These are phyloP conservation scores for Edaphochlamys debaryana DNA, from an alignment of 139 green algal species.

Conservation along the genomic window DNA sequence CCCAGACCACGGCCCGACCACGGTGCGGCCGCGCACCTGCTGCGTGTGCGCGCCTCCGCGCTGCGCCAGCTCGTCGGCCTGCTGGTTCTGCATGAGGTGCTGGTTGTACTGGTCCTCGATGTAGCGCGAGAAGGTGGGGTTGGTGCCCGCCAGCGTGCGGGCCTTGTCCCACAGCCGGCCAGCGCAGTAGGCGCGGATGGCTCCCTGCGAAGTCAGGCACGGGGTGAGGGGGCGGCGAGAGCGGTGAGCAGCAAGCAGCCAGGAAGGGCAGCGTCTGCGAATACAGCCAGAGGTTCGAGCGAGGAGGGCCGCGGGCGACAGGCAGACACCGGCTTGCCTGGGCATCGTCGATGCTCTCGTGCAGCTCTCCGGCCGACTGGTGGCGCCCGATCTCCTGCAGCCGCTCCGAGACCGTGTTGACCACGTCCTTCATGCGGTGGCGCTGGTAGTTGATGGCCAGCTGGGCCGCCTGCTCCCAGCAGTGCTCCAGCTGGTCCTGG, in stretches of 20 bases:
- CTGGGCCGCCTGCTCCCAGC: constrained; percentile 69
- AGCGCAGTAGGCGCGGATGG: constrained; percentile 60
- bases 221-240: background rate
- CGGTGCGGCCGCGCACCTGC: constrained; percentile 1
- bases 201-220: constrained; percentile 55
- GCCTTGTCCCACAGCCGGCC: constrained; percentile 74
- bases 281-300: too few relatives aligned
- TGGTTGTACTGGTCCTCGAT: constrained; percentile 75
- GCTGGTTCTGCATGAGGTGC: constrained; percentile 62
- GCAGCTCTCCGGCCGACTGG: constrained; percentile 72
- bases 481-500: constrained; percentile 54
- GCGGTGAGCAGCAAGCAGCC: background rate
- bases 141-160: constrained; percentile 57
- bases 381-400: constrained; percentile 67
- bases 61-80: constrained; percentile 63
- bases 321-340: too few relatives aligned
- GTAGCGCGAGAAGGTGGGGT: constrained; percentile 65
- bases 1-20: too few relatives aligned
- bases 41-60: constrained; percentile 43
- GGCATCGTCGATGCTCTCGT: constrained; percentile 70
- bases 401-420: constrained; percentile 62
- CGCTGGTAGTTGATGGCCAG: constrained; percentile 75
- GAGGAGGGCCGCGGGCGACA: too few relatives aligned
- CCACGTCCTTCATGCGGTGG: constrained; percentile 70
- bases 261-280: too few relatives aligned